Evolutionary conservation across 1,284 basidiomycete genomes (phyloP).

Genomic region (Ustilago lituana): DNA sequence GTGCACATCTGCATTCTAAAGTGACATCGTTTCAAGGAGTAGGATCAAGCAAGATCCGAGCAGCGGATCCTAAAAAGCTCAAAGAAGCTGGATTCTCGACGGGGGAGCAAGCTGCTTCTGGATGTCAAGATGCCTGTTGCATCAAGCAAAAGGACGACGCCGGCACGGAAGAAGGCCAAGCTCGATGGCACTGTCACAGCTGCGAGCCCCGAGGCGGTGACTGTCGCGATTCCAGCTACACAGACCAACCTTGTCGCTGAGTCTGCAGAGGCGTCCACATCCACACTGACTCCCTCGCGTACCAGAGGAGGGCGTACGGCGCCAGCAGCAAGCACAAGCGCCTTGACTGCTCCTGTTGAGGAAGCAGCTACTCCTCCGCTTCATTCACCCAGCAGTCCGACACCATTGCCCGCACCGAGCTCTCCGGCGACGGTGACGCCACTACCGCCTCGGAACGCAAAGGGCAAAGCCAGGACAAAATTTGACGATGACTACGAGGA

Average conservation of each 20-base stretch:
- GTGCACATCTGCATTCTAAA: too few relatives aligned
- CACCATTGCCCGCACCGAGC: too few relatives aligned
- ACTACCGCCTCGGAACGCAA: slow-evolving; percentile 2
- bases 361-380: background rate
- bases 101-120: too few relatives aligned
- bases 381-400: background rate
- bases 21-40: too few relatives aligned
- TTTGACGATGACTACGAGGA: slow-evolving; percentile 11
- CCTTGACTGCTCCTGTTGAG: background rate
- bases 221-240: too few relatives aligned
- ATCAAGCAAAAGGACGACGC: slow-evolving; percentile 14
- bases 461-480: slow-evolving; percentile 19
- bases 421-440: background rate
- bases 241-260: background rate
- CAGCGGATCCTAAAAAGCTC: too few relatives aligned
- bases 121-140: slow-evolving; percentile 14
- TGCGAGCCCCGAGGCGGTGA: background rate
- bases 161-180: slow-evolving; percentile 24
- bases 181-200: background rate
- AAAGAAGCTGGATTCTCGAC: too few relatives aligned
- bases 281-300: background rate
- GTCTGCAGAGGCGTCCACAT: background rate
- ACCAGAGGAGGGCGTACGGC: background rate
- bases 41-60: too few relatives aligned
- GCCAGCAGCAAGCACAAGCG: background rate